Evolutionary conservation across 2,329 filamentous ascomycete species (phyloP).

Genomic region (Trichoderma cornu-damae): DNA sequence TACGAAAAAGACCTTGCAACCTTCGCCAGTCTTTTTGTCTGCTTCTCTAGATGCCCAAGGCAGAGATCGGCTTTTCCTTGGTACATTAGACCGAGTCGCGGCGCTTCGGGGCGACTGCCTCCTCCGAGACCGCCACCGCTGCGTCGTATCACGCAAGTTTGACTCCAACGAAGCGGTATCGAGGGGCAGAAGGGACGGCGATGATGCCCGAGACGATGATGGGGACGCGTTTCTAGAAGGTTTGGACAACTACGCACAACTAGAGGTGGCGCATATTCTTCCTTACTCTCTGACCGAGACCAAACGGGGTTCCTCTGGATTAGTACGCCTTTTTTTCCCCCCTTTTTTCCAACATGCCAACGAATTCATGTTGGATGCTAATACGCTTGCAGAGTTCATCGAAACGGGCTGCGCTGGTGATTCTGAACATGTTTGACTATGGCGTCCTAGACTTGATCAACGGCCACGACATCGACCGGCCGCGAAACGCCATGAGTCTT

Average conservation of each 20-base stretch:
- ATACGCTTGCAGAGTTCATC: slow-evolving; percentile 20
- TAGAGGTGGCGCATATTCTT: slow-evolving; percentile 22
- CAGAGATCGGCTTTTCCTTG: not conserved
- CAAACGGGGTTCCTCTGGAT: not conserved
- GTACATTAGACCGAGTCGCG: slow-evolving; percentile 12
- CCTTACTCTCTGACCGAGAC: slow-evolving; percentile 19
- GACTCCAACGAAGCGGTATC: not conserved
- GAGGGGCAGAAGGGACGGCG: not conserved
- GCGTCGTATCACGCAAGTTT: slow-evolving; percentile 15
- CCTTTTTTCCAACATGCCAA: not conserved
- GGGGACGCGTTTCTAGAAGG: not conserved
- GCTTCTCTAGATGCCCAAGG: not conserved
- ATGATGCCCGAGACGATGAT: slow-evolving; percentile 12
- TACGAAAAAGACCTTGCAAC: not conserved
- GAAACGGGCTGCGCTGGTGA: slow-evolving; percentile 33
- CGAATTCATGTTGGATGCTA: not conserved
- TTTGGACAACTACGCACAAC: not conserved
- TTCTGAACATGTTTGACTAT: slow-evolving; percentile 41
- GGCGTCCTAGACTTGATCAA: slow-evolving; percentile 34
- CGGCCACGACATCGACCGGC: slow-evolving; percentile 37
- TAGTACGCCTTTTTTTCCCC: slow-evolving; percentile 13
- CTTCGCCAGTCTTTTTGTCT: not conserved
- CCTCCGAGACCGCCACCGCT: slow-evolving; percentile 17
- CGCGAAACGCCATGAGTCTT: slow-evolving; percentile 33
- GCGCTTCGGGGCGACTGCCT: slow-evolving; percentile 17